Percentiles rank a stretch among this genome's conserved stretches.
phyloP scores from a whole-genome alignment of 2,329 filamentous ascomycete species.

The Nemania diffusa region DNA sequence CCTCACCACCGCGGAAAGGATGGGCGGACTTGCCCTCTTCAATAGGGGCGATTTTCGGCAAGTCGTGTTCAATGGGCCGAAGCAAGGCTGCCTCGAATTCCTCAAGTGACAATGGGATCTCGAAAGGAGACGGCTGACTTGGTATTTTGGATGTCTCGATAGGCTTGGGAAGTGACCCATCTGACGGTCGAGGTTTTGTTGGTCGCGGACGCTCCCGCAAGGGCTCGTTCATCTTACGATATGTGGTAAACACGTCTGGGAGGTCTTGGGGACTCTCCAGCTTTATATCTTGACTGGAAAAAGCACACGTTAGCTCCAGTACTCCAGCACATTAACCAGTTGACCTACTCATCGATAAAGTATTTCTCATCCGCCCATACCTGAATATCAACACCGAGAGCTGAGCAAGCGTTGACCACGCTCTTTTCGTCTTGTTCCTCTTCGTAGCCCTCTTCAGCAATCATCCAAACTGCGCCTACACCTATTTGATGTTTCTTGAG shows the following conservation, averaged over 20 bases:
- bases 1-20: slow-evolving; percentile 76
- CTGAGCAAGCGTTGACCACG: slow-evolving; percentile 63
- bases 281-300: slow-evolving; percentile 71
- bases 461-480: slow-evolving; percentile 78
- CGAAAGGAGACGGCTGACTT: slow-evolving; percentile 69
- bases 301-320: slow-evolving; percentile 9
- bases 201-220: slow-evolving; percentile 71
- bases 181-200: slow-evolving; percentile 62
- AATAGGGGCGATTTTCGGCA: slow-evolving; percentile 62
- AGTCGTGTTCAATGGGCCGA: slow-evolving; percentile 64
- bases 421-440: slow-evolving; percentile 72
- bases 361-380: slow-evolving; percentile 81
- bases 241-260: slow-evolving; percentile 80
- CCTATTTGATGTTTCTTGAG: slow-evolving; percentile 56
- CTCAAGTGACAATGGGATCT: slow-evolving; percentile 66
- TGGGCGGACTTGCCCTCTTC: slow-evolving; percentile 67
- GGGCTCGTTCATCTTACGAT: slow-evolving; percentile 78
- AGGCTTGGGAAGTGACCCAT: slow-evolving; percentile 65
- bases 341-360: slow-evolving; percentile 78
- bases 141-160: slow-evolving; percentile 64
- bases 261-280: slow-evolving; percentile 67
- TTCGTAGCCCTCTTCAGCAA: slow-evolving; percentile 74
- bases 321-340: not conserved
- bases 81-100: slow-evolving; percentile 65
- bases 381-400: slow-evolving; percentile 67